Percentiles rank a stretch among this genome's conserved stretches.
Conservation (phyloP, 2,329 filamentous ascomycete genomes). For the Ophiostoma quercus region DNA sequence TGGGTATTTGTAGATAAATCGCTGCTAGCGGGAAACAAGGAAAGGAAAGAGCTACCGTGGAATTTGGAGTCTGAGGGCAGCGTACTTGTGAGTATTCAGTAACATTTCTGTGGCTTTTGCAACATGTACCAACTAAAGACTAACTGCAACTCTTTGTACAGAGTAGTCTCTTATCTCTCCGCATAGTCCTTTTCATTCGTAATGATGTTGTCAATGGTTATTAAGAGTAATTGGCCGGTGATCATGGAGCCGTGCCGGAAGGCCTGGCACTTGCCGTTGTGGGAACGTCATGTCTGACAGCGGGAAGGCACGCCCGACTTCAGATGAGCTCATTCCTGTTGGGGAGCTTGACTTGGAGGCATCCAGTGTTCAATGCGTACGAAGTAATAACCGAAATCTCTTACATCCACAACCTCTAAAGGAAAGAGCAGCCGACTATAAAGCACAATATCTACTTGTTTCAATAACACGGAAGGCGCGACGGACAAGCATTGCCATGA, state of each 20-base stretch:
- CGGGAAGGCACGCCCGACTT: neutral
- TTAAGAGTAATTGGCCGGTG: slow-evolving; percentile 17
- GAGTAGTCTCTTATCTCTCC: neutral
- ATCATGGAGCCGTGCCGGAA: slow-evolving; percentile 13
- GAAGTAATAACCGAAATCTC: neutral
- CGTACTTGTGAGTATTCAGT: neutral
- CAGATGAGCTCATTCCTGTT: neutral
- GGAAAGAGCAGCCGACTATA: neutral
- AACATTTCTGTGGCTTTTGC: slow-evolving; percentile 1
- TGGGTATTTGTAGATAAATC: slow-evolving; percentile 12
- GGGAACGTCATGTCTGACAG: neutral
- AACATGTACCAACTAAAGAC: neutral
- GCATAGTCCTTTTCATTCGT: slow-evolving; percentile 14
- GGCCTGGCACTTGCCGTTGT: slow-evolving; percentile 12
- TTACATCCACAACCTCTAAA: neutral
- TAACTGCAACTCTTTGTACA: neutral
- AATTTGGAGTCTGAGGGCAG: slow-evolving; percentile 9
- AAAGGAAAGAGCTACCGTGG: slow-evolving; percentile 18
- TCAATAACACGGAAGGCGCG: neutral
- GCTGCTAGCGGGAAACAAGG: slow-evolving; percentile 5
- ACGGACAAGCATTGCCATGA: neutral
- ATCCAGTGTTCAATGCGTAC: neutral
- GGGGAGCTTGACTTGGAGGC: neutral
- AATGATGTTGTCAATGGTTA: slow-evolving; percentile 15
- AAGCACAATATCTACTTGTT: neutral